Evolutionary conservation across 805 yeast species (phyloP).

Genomic region (Candida manassasensis): DNA sequence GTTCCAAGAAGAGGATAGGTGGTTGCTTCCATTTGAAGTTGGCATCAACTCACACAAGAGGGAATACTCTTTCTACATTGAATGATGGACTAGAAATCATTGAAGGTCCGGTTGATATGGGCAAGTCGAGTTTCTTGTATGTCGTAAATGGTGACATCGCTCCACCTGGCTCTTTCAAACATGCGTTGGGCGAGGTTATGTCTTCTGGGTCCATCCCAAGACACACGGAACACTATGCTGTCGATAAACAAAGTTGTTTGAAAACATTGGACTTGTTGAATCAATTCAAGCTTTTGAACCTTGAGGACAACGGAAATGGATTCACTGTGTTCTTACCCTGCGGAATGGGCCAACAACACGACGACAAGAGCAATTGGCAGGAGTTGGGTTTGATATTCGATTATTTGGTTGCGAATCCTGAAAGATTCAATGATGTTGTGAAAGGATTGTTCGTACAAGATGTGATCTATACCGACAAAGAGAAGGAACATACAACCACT

Average conservation of each 20-base stretch:
- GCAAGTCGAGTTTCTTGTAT: conserved; percentile 59
- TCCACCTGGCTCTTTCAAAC: conserved; percentile 60
- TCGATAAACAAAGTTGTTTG: conserved; percentile 49
- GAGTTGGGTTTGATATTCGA: conserved; percentile 53
- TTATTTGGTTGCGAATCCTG: conserved; percentile 50
- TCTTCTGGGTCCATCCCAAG: conserved; percentile 27
- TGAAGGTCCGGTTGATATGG: conserved; percentile 45
- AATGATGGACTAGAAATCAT: conserved; percentile 54
- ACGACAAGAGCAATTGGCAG: conserved; percentile 45
- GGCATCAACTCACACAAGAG: conserved; percentile 17
- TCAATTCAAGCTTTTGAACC: conserved; percentile 46
- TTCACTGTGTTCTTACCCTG: conserved; percentile 80
- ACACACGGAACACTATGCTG: conserved; percentile 23
- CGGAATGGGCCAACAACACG: conserved; percentile 24
- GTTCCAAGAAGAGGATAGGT: conserved; percentile 55
- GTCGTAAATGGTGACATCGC: conserved; percentile 55
- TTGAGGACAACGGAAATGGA: conserved; percentile 52
- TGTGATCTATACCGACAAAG: conserved; percentile 57
- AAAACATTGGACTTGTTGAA: conserved; percentile 57
- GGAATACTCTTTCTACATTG: conserved; percentile 26
- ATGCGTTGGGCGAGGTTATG: conserved; percentile 51
- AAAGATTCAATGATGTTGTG: conserved; percentile 49
- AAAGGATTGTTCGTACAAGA: conserved; percentile 58
- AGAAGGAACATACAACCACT: conserved; percentile 11
- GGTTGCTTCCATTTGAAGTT: conserved; percentile 46